A percentile compares a stretch with the other conserved stretches of the same genome.
phyloP scores from a whole-genome alignment of 768 basidiomycete genomes.

The Amanita jacksonii region DNA sequence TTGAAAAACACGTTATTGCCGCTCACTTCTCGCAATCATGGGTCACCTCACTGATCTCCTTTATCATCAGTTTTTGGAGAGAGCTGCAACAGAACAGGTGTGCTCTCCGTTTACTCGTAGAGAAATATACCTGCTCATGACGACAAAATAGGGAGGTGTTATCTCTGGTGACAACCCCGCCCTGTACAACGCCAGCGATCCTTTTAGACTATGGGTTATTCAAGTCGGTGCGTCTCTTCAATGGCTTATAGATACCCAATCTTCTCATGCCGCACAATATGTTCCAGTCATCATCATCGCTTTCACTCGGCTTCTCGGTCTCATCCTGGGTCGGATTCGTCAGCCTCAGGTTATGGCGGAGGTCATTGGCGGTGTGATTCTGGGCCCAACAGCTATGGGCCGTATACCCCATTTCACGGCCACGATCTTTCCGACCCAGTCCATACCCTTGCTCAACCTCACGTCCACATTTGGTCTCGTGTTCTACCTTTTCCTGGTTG shows the following conservation, averaged over 20 bases:
- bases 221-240: slow-evolving; percentile 46
- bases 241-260: too few relatives aligned
- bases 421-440: slow-evolving; percentile 45
- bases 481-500: slow-evolving; percentile 77
- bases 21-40: slow-evolving; percentile 24
- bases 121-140: neutral
- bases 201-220: slow-evolving; percentile 68
- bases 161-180: slow-evolving; percentile 71
- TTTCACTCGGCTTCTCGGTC: slow-evolving; percentile 65
- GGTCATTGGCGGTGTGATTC: slow-evolving; percentile 81
- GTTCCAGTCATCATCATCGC: slow-evolving; percentile 64
- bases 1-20: neutral
- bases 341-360: slow-evolving; percentile 95
- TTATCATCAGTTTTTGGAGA: slow-evolving; percentile 22
- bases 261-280: slow-evolving; percentile 8
- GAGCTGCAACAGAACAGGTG: slow-evolving; percentile 44
- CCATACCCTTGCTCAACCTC: slow-evolving; percentile 53
- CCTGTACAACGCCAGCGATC: slow-evolving; percentile 50
- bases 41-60: slow-evolving; percentile 33
- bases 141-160: slow-evolving; percentile 51
- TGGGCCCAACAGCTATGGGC: slow-evolving; percentile 74
- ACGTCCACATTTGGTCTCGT: slow-evolving; percentile 70
- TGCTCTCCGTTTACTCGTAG: slow-evolving; percentile 10
- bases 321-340: slow-evolving; percentile 55
- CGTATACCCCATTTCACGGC: slow-evolving; percentile 65